Conservation (phyloP, 176 grass and related monocot species). For the Chrysopogon serrulatus region DNA sequence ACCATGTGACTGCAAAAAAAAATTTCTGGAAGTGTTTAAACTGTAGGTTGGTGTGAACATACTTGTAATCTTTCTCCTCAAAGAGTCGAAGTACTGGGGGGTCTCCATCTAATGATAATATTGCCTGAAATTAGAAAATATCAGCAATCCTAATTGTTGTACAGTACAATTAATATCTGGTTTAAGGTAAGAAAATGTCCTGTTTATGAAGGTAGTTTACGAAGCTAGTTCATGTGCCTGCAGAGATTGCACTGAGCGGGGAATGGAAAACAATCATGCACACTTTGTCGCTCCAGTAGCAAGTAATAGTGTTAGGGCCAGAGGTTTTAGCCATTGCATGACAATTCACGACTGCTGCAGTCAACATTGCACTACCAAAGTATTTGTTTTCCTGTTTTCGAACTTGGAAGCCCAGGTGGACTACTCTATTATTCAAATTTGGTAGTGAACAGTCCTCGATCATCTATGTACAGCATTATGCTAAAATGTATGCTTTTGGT, state of each 20-base stretch:
- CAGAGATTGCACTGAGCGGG: not conserved
- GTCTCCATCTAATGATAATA: constrained; percentile 78
- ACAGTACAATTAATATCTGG: not conserved
- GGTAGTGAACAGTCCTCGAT: not conserved
- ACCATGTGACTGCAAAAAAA: too few relatives aligned
- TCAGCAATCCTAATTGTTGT: constrained; percentile 12
- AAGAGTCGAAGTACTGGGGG: constrained; percentile 89
- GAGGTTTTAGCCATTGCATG: not conserved
- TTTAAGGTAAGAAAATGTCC: too few relatives aligned
- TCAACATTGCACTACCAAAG: not conserved
- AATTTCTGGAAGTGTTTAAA: not conserved
- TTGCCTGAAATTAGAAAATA: constrained; percentile 61
- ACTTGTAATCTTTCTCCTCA: constrained; percentile 80
- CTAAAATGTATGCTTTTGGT: not conserved
- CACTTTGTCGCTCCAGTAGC: not conserved
- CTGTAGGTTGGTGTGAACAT: constrained; percentile 11
- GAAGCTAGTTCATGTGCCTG: not conserved
- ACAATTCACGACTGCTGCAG: not conserved
- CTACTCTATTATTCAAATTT: not conserved
- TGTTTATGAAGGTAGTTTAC: too few relatives aligned
- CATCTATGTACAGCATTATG: not conserved
- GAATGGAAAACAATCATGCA: not conserved
- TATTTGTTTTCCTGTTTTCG: not conserved
- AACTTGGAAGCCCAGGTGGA: not conserved
- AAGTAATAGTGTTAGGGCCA: not conserved